Percentiles rank a stretch among this genome's conserved stretches.
These are phyloP conservation scores for Pedinophyceae sp. DNA, from an alignment of 139 green algal genomes.

Conservation along the genomic window DNA sequence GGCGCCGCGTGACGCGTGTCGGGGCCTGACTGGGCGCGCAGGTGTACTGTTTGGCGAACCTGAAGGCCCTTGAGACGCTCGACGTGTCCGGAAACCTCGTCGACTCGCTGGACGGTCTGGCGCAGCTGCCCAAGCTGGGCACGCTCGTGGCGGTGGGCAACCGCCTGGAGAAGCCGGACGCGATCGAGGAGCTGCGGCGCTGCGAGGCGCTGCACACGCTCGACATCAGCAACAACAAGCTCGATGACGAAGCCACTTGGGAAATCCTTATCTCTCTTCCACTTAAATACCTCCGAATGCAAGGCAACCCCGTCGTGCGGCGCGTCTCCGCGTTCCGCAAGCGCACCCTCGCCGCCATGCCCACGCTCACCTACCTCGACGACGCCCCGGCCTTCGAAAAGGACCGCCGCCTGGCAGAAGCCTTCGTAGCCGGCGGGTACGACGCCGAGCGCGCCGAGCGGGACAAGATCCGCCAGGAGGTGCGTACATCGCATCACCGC, in stretches of 20 bases:
- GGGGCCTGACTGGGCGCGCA: no score
- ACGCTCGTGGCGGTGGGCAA: constrained; percentile 35
- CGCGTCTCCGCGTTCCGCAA: constrained; percentile 38
- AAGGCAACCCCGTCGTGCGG: constrained; percentile 40
- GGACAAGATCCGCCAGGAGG: constrained; percentile 7
- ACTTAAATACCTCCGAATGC: constrained; percentile 22
- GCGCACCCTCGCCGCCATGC: constrained; percentile 34
- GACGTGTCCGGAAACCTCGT: constrained; percentile 53
- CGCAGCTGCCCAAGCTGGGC: constrained; percentile 20
- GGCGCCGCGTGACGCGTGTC: no score
- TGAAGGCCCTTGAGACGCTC: constrained; percentile 32
- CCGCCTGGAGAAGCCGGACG: constrained; percentile 17
- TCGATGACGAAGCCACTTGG: constrained; percentile 14
- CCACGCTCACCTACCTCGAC: constrained; percentile 48
- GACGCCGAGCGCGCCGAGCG: constrained; percentile 17
- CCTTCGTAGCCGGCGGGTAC: background rate
- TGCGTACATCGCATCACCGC: background rate
- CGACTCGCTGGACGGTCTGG: constrained; percentile 16
- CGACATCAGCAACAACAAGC: constrained; percentile 30
- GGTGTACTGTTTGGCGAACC: no score
- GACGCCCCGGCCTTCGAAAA: constrained; percentile 37
- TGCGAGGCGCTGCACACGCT: constrained; percentile 29
- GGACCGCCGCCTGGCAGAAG: constrained; percentile 32
- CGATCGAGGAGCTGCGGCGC: constrained; percentile 20
- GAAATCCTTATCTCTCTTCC: background rate